Evolutionary conservation across 768 basidiomycete species (phyloP).

Genomic region (Suillus alpinus): DNA sequence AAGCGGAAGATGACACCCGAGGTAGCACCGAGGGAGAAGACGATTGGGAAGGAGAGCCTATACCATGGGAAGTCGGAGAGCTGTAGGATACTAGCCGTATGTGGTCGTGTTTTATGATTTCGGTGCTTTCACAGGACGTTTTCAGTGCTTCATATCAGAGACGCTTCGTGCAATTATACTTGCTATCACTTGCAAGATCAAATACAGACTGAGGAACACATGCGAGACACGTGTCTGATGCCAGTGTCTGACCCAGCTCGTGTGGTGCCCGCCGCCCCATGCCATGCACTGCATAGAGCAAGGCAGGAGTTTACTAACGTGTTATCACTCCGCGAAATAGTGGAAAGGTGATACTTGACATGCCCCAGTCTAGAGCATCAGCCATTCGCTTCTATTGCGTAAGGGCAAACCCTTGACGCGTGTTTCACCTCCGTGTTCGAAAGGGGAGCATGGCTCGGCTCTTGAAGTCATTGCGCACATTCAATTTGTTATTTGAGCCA

Average conservation of each 20-base stretch:
- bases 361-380: constrained; percentile 4
- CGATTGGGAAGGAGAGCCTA: constrained; percentile 77
- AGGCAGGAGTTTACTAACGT: constrained; percentile 14
- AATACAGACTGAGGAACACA: constrained; percentile 12
- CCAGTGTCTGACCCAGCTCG: not conserved
- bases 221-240: constrained; percentile 25
- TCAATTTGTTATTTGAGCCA: constrained; percentile 25
- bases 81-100: constrained; percentile 42
- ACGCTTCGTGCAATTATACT: constrained; percentile 21
- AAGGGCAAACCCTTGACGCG: constrained; percentile 24
- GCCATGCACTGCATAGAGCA: constrained; percentile 10
- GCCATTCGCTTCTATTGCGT: constrained; percentile 15
- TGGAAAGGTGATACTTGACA: constrained; percentile 8
- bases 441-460: constrained; percentile 26
- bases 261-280: constrained; percentile 5
- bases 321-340: constrained; percentile 13
- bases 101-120: constrained; percentile 25
- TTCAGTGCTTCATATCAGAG: constrained; percentile 33
- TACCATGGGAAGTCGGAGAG: constrained; percentile 81
- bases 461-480: constrained; percentile 19
- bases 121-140: constrained; percentile 19
- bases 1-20: constrained; percentile 42
- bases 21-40: constrained; percentile 52
- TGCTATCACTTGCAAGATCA: constrained; percentile 21
- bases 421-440: constrained; percentile 24